A percentile compares a stretch with the other conserved stretches of the same genome.
Conservation (phyloP, 257 asterid genomes). For the Penstemon eatonii region DNA sequence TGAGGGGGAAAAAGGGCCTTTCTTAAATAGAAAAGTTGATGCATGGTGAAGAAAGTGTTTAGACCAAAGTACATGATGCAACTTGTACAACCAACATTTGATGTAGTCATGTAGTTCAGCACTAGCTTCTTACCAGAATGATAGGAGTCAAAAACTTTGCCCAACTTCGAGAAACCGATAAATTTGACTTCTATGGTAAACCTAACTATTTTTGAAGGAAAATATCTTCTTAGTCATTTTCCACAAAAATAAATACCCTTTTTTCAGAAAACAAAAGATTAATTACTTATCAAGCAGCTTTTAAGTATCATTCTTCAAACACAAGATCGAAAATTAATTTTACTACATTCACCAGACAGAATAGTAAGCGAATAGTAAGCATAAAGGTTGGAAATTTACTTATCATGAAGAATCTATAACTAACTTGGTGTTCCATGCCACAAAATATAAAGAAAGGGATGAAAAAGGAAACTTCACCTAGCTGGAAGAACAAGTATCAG, state of each 20-base stretch:
- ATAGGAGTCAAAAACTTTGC: too few relatives aligned
- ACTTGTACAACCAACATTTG: not conserved
- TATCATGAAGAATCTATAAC: not conserved
- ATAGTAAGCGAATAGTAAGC: not conserved
- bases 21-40: not conserved
- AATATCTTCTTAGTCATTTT: not conserved
- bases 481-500: slow-evolving; percentile 22
- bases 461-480: slow-evolving; percentile 35
- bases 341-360: slow-evolving; percentile 20
- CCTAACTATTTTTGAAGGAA: not conserved
- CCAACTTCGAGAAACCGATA: too few relatives aligned
- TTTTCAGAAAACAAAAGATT: slow-evolving; percentile 6
- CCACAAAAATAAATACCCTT: not conserved
- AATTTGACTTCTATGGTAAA: not conserved
- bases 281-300: not conserved
- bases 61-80: not conserved
- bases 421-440: slow-evolving; percentile 7
- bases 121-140: not conserved
- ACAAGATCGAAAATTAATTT: slow-evolving; percentile 5
- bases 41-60: slow-evolving; percentile 14
- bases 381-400: not conserved
- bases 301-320: slow-evolving; percentile 7
- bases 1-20: not conserved
- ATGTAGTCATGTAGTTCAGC: slow-evolving; percentile 3
- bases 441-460: not conserved